Evolutionary conservation across 179 eudicot genomes (phyloP), one percentile per base, ranked within the genome.

Genomic region (Sideroxylon spinosum): DNA sequence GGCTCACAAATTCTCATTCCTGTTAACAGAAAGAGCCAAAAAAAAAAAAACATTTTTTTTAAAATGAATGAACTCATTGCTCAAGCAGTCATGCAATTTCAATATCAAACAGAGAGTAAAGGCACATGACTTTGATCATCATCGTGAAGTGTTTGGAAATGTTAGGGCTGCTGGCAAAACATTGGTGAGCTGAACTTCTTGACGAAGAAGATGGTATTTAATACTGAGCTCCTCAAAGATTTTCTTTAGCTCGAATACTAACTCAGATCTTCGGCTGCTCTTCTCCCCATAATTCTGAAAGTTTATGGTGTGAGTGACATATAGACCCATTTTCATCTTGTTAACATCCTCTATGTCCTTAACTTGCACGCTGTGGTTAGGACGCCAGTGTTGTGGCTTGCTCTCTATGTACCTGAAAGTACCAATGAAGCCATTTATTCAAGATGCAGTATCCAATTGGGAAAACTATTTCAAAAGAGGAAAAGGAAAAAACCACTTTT

Each of bases 301-400:
- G 83, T 91, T 92, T 17, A 93, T 92, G 0, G 95, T 93, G 74
- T 92, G 98, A 68, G 80, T 87, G 4, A 90, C 90, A 76, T 81
- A 87, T 8, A 93, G 88, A 69, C 78, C 91, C 92, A 93, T 86
- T 60, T 82, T 82, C 86, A 93, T 82, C 83, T 86, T 90, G 89
- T 88, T 79, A 81, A 90, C 85, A 78, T 90, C 83, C 77, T 85
- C 85, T 17, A 93, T 86, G 46, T 92, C 97, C 85, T 86, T 90
- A 52, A 93, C 75, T 82, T 81, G 88, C 70, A 93, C 82, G 32
- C 87, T 87, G 80, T 90, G 93, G 74, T 81, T 69, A 56, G 92
- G 81, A 67, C 84, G 80, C 98, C 98, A 93, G 75, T 85, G 89
- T 52, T 87, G 88, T 8, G 97, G 91, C 77, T 93, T 92, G 86